Conservation (phyloP, 2,329 filamentous ascomycete genomes). For the Knufia petricola region DNA sequence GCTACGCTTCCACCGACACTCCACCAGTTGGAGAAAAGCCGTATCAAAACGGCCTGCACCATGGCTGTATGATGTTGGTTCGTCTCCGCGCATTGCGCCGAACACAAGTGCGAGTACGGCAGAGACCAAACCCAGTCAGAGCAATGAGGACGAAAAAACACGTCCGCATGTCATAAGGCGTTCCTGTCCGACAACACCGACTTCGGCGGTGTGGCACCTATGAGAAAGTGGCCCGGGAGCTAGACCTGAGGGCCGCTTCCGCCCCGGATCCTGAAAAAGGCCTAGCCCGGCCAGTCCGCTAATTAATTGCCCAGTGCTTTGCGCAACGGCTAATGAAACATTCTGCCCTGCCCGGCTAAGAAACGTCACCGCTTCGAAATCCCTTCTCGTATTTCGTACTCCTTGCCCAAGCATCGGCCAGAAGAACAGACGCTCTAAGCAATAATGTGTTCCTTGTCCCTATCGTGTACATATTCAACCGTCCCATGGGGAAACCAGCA, state of each 20-base stretch:
- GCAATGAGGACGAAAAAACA: neutral
- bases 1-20: too few relatives aligned
- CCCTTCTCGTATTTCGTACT: neutral
- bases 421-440: neutral
- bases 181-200: neutral
- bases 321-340: neutral
- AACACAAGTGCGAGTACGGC: too few relatives aligned
- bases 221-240: too few relatives aligned
- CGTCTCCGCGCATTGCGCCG: too few relatives aligned
- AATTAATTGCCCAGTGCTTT: neutral
- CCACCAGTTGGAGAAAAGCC: too few relatives aligned
- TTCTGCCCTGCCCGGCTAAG: neutral
- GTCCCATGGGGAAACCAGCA: neutral
- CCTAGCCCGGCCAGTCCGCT: too few relatives aligned
- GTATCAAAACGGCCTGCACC: too few relatives aligned
- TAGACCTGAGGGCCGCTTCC: neutral
- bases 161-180: neutral
- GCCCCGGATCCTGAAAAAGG: neutral
- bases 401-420: neutral
- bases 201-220: neutral
- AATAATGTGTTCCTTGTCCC: too few relatives aligned
- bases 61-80: too few relatives aligned
- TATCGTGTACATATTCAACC: neutral
- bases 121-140: too few relatives aligned
- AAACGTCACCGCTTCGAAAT: neutral